These are phyloP conservation scores for Meredithiella fracta DNA, from an alignment of 2,329 filamentous ascomycete genomes.

Conservation along the genomic window DNA sequence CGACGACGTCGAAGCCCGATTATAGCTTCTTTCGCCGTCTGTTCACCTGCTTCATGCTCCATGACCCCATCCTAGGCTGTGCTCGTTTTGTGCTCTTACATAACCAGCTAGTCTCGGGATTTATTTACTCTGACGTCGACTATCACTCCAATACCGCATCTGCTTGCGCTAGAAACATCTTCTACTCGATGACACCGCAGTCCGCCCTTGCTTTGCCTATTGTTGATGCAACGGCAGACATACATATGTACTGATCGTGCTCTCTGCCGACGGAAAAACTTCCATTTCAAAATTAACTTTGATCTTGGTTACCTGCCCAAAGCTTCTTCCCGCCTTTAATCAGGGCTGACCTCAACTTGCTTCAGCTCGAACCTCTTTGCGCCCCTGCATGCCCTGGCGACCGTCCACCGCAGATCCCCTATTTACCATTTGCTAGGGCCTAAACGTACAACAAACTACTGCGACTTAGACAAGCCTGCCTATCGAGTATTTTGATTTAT, in stretches of 20 bases:
- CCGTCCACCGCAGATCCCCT: background rate
- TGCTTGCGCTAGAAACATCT: too few species aligned
- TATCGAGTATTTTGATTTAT: too few species aligned
- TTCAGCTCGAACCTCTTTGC: background rate
- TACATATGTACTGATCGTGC: too few species aligned
- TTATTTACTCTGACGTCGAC: background rate
- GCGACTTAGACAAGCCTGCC: too few species aligned
- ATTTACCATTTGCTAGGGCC: background rate
- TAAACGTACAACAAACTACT: too few species aligned
- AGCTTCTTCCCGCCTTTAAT: background rate
- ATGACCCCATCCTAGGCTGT: background rate
- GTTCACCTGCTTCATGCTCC: background rate
- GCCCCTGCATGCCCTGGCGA: background rate
- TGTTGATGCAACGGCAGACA: too few species aligned
- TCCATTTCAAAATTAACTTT: background rate
- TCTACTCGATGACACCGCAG: background rate
- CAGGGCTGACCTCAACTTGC: background rate
- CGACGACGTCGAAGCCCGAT: too few species aligned
- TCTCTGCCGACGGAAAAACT: background rate
- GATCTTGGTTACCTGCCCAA: background rate
- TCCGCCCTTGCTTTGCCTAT: background rate
- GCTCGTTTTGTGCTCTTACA: background rate
- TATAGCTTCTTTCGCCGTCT: too few species aligned
- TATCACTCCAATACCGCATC: background rate
- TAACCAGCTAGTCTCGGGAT: background rate